Conservation (phyloP, 176 grass and related monocot species). For the Carex pumila region DNA sequence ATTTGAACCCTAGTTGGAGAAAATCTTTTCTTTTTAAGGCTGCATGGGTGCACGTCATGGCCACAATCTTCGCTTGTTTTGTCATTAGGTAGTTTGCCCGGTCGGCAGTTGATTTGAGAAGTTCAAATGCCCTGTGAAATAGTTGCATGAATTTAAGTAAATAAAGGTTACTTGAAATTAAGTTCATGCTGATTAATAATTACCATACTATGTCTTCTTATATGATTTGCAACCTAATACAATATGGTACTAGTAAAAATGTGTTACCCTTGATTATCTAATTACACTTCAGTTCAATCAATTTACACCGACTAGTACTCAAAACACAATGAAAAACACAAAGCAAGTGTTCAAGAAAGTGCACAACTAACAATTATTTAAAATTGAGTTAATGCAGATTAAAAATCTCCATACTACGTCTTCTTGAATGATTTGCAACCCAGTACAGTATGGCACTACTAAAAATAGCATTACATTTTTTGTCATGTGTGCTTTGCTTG, state of each 20-base stretch:
- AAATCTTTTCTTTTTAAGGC: constrained; percentile 93
- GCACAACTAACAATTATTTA: too few relatives aligned
- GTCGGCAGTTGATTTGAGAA: constrained; percentile 90
- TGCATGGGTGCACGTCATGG: constrained; percentile 97
- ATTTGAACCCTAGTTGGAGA: constrained; percentile 93
- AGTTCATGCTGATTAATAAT: not conserved
- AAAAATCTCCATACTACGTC: too few relatives aligned
- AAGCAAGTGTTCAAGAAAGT: not conserved
- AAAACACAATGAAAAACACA: not conserved
- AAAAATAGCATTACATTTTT: too few relatives aligned
- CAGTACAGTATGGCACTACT: too few relatives aligned
- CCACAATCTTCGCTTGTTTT: constrained; percentile 97
- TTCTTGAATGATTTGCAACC: too few relatives aligned
- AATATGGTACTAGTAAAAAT: not conserved
- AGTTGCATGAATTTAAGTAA: not conserved
- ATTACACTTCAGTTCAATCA: not conserved
- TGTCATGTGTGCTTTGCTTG: too few relatives aligned
- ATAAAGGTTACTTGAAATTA: not conserved
- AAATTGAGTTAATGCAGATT: too few relatives aligned
- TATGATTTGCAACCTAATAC: not conserved
- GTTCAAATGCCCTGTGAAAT: constrained; percentile 64
- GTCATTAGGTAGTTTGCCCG: constrained; percentile 98
- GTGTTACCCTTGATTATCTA: not conserved
- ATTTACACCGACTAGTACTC: not conserved
- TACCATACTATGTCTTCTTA: not conserved